Evolutionary conservation across 768 basidiomycete genomes (phyloP), one percentile per base, ranked within the genome.

Genomic region (Agaricus blazei): DNA sequence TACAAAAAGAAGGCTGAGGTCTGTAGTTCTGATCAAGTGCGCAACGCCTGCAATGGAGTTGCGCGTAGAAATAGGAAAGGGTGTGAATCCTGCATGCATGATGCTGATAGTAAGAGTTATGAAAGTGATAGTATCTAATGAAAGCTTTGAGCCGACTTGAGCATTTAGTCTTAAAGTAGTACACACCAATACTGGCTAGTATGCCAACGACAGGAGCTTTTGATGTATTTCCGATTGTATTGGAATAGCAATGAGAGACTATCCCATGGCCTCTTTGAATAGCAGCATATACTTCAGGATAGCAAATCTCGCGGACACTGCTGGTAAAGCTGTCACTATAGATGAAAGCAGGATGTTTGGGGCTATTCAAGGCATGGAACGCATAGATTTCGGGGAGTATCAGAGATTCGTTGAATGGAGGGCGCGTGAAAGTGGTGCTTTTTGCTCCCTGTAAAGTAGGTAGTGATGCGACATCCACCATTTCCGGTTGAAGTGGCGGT

Each of bases 1-100:
- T 2, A 68, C 59, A 38, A 65, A 59, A 15, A 73, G 23, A 46
- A 64, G 55, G n/a, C 42, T 51, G 15, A 59, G 62, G 6, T 47
- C 45, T 12, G 58, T 61, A 12, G 56, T 62, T 37, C 63, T 60
- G 55, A 79, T 65, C 26, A 82, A 67, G 58, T 79, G 72, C 0
- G 76, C 76, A 26, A 76, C 69, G 4, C 77, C 79, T 7, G 71
- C 63, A 0, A 74, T 67, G 0, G 77, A 78, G 62, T 79, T 81
- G 58, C 75, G 70, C 3, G 73, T 66, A 6, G 75, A 75, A 4
- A 75, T 63, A 7, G 73, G 68, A 41, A 73, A 71, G 1, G 68
- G 62, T 4, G 57, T 58, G 51, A 67, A 70, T 19, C 75, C 77
- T 6, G 76, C 74, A 9, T 71, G 62, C 2, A 75, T 63, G 45